phyloP scores from a whole-genome alignment of 768 basidiomycete genomes.

The Xerocomellus amylosporus region DNA sequence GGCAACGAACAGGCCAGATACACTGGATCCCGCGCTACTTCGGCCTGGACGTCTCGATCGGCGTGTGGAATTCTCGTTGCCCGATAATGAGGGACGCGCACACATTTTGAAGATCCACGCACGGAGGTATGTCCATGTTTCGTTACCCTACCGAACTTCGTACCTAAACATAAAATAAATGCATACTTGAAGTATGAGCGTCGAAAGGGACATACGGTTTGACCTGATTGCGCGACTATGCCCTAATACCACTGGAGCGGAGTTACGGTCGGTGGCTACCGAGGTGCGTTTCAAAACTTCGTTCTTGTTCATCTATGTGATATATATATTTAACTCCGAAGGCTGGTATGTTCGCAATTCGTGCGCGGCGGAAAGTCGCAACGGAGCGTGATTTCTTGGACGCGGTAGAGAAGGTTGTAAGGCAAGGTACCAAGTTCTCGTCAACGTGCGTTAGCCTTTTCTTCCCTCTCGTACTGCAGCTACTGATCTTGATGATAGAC shows the following conservation, averaged over 20 bases:
- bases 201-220: conserved; percentile 95
- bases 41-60: conserved; percentile 96
- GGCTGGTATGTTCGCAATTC: conserved; percentile 99
- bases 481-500: conserved; percentile 42
- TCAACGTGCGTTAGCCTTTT: conserved; percentile 69
- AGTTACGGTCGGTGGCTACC: conserved; percentile 93
- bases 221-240: conserved; percentile 96
- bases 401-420: conserved; percentile 96
- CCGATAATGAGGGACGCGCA: conserved; percentile 93
- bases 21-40: conserved; percentile 92
- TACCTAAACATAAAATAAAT: neutral
- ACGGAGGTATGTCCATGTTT: conserved; percentile 59
- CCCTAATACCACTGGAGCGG: conserved; percentile 98
- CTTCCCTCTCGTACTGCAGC: neutral
- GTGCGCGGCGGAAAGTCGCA: conserved; percentile 92
- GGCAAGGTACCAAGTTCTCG: conserved; percentile 97
- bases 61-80: conserved; percentile 93
- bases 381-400: conserved; percentile 97
- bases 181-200: conserved; percentile 73
- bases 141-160: neutral
- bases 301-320: conserved; percentile 52
- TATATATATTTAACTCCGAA: conserved; percentile 68
- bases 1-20: conserved; percentile 99
- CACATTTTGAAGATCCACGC: conserved; percentile 98
- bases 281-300: conserved; percentile 52